Evolutionary conservation across 2,329 filamentous ascomycete genomes (phyloP), one percentile per base, ranked within the genome.

Genomic region (Chaetomiaceae sp.): DNA sequence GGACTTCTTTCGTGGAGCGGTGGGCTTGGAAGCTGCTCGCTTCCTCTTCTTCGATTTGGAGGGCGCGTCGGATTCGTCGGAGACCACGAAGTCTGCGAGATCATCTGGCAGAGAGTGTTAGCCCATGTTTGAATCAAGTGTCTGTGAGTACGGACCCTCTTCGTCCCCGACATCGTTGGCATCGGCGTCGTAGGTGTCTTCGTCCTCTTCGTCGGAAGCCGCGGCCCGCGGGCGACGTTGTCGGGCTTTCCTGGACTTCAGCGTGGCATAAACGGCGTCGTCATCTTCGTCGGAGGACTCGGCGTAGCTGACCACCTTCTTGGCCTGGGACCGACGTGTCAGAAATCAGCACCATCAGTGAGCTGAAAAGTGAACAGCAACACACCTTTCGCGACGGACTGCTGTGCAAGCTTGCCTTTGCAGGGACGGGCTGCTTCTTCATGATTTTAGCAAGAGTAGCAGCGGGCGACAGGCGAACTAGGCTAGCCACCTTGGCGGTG

Each of bases 51-150:
- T 85, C 0, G 84, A 71, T 19, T 74, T 62, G 57, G 71, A 54
- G 51, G 73, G 60, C 15, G 81, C 85, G 38, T 95, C 89, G 0
- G 88, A 91, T 34, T 94, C 88, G 58, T 96, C 90, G 0, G 85
- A 81, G 4, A 85, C 89, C 19, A 97, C 74, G 59, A 97, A 97
- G 62, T 95, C 86, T 51, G 84, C 88, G 70, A 94, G 80, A 44
- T 93, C 87, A 67, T 75, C 70, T 78, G 39, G 2, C n/a, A 37
- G 20, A 34, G 17, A 11, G 30, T 37, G 44, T 57, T 27, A 61
- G n/a, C 45, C 32, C 26, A n/a, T 5, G 6, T 9, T 2, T 10
- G 20, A 38, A 52, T 33, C 34, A 38, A 33, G 17, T 36, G 36
- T 15, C 14, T 29, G 22, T 24, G 15, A 24, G 34, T 38, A 37